Evolutionary conservation across 371 early-diverging fungal genomes (phyloP), one percentile per base, ranked within the genome.

Genomic region (Apophysomyces ossiformis): DNA sequence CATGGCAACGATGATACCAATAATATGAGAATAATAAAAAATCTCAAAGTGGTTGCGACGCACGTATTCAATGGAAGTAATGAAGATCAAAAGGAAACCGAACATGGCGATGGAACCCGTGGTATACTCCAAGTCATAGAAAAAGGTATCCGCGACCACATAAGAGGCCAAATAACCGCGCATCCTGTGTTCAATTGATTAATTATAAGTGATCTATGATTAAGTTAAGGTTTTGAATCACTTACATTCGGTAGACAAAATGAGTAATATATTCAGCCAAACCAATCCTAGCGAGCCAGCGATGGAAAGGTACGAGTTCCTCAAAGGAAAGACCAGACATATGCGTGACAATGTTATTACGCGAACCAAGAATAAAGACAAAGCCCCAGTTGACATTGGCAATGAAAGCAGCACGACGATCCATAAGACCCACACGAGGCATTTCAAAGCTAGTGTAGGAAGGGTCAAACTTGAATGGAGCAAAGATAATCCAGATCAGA

Each of bases 251-350:
- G 69, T 72, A 82, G 5, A 78, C 74, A 67, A 79, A 71, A 50
- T 82, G 83, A 43, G 78, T 76, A 0, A 82, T 58, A 45, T 71
- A 75, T 57, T 82, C 76, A 1, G 65, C 61, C n/a, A 79, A 64
- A 15, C 83, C 83, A 64, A 82, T 65, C 37, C 80, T 74, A 37
- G 80, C 78, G 38, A 82, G 18, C 70, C 78, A 77, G 5, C 83
- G 83, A 70, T 82, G 83, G 60, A 68, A 82, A 18, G 83, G 83
- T 38, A 82, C 69, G 8, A 82, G 46, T 3, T 70, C 70, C 66
- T 82, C 80, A 68, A 79, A 78, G 9, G 78, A 74, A 13, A 79
- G 41, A 39, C 83, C 83, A 35, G 75, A 74, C 75, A 82, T 79
- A 32, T 70, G 65, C 7, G 78, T 67, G 7, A 82, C 50, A 35